Percentiles rank a stretch among this genome's conserved stretches.
Conservation (phyloP, 2,329 filamentous ascomycete genomes). For the Fusarium equiseti region DNA sequence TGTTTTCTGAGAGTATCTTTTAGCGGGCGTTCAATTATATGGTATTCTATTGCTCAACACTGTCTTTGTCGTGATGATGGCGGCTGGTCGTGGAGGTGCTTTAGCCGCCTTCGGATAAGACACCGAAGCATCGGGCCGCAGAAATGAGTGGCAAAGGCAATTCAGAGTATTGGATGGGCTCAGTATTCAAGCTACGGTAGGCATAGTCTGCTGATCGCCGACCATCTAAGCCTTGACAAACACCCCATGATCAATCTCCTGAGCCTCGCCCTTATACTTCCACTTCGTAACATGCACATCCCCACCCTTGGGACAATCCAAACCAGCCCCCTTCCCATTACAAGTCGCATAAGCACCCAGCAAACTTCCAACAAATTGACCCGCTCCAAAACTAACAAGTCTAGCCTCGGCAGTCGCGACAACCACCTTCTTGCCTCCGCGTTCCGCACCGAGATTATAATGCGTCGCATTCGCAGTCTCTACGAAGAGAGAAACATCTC, state of each 20-base stretch:
- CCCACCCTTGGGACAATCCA: slow-evolving; percentile 18
- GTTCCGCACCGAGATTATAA: slow-evolving; percentile 15
- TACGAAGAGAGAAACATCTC: not conserved
- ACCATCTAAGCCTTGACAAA: slow-evolving; percentile 5
- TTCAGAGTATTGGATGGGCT: not conserved
- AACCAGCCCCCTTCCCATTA: slow-evolving; percentile 18
- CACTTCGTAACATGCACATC: slow-evolving; percentile 19
- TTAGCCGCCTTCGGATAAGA: not conserved
- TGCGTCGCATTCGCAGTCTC: slow-evolving; percentile 24
- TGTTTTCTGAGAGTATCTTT: slow-evolving; percentile 34
- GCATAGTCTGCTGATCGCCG: not conserved
- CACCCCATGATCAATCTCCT: slow-evolving; percentile 18
- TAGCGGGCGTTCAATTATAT: not conserved
- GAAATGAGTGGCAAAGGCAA: not conserved
- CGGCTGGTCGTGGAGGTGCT: too few relatives aligned
- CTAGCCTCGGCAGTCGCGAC: slow-evolving; percentile 16
- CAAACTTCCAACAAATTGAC: slow-evolving; percentile 24
- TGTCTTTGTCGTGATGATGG: not conserved
- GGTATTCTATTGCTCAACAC: not conserved
- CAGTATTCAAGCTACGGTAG: not conserved
- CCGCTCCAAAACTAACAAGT: slow-evolving; percentile 23
- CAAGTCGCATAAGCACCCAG: slow-evolving; percentile 35
- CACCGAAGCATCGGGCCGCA: not conserved
- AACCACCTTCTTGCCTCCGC: not conserved
- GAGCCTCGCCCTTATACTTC: slow-evolving; percentile 14